These are phyloP conservation scores for Schizopora paradoxa DNA, from an alignment of 1,284 basidiomycete genomes.

Conservation along the genomic window DNA sequence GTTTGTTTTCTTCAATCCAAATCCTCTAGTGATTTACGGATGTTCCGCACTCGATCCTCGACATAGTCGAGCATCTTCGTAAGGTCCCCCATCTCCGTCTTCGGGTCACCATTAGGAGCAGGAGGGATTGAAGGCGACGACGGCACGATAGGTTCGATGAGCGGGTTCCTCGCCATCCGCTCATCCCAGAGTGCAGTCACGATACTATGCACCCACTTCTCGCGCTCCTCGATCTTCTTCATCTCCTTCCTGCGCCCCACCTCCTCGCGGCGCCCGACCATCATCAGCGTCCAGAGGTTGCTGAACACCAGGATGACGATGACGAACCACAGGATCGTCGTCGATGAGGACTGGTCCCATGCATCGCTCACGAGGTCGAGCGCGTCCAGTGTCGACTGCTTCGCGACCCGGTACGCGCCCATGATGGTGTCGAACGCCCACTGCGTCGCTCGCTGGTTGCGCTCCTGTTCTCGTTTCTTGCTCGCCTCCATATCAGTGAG, in stretches of 20 bases:
- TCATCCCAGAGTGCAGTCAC: conserved; percentile 68
- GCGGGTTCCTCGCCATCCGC: conserved; percentile 37
- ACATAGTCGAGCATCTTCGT: conserved; percentile 48
- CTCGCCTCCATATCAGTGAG: conserved; percentile 29
- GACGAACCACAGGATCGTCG: conserved; percentile 65
- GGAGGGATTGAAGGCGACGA: conserved; percentile 19
- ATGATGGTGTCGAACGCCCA: conserved; percentile 83
- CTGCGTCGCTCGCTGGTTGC: conserved; percentile 68
- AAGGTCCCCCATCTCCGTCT: conserved; percentile 47
- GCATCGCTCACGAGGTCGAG: conserved; percentile 70
- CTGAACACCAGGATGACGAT: conserved; percentile 69
- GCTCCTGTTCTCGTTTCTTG: conserved; percentile 59
- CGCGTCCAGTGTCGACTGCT: conserved; percentile 60
- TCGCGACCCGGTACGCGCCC: conserved; percentile 65
- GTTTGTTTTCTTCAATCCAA: conserved; percentile 21
- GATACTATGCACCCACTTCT: conserved; percentile 67
- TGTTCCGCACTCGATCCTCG: conserved; percentile 44
- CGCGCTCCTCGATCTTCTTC: conserved; percentile 56
- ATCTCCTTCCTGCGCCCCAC: conserved; percentile 49
- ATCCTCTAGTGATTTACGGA: conserved; percentile 34
- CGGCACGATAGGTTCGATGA: conserved; percentile 15
- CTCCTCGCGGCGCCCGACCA: conserved; percentile 52
- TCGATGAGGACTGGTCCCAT: conserved; percentile 66
- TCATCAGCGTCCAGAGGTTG: conserved; percentile 69
- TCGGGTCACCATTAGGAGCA: conserved; percentile 31